Base-by-base conservation (phyloP, 768 basidiomycete genomes). In the Mycena epipterygia region DNA sequence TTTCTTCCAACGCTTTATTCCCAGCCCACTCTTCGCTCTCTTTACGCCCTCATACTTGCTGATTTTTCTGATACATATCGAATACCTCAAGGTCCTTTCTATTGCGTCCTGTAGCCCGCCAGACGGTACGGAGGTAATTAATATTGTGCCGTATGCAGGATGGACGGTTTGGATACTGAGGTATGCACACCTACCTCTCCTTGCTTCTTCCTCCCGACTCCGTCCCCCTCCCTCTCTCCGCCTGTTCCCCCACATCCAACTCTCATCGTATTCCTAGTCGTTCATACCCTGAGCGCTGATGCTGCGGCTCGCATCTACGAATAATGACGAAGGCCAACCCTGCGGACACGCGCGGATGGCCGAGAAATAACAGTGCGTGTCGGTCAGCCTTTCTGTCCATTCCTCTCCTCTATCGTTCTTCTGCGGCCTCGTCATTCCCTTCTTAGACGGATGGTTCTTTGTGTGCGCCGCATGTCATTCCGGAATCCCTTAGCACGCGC, bases 351-450 rank as follows among this genome's bases (percentile, higher is more conserved):
- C 29, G 30, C 51, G 51, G 27, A 30, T 32, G 51, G 51, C 51
- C 29, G 29, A 29, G 51, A 52, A 32, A 52, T 52, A n/a, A n/a
- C n/a, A 32, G 51, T 52, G 51, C 51, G 51, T 52, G 29, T 52
- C 51, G 27, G 27, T 52, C n/a, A 32, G 11, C 51, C 29, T 14
- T 52, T 52, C 51, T 52, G 12, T 52, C 29, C 32, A 52, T 52
- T 52, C 51, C 51, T 52, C 27, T 30, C 51, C 51, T 32, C 12
- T 30, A 52, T 52, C 51, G 29, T 52, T 52, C 51, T 14, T 52
- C 51, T 52, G 27, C 51, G 29, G 29, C 46, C 29, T 32, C n/a
- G n/a, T 52, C 51, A 52, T 52, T 52, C 51, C 51, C 51, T 52
- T 52, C 51, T 32, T 29, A 29, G 51, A 32, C 51, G 29, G 51